Conservation (phyloP, 257 asterid species). For the Fraxinus excelsior region DNA sequence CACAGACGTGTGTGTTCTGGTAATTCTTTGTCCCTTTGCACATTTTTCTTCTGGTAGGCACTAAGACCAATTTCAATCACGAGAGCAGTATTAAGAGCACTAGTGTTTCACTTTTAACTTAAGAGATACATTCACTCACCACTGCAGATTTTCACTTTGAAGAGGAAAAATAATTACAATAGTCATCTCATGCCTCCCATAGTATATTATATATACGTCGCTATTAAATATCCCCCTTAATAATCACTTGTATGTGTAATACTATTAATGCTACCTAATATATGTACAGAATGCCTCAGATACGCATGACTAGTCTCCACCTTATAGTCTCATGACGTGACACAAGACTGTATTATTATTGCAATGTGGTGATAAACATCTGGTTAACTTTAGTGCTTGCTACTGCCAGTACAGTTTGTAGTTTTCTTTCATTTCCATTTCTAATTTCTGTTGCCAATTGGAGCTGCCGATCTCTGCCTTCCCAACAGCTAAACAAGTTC, state of each 20-base stretch:
- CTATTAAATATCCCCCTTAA: background rate
- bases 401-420: background rate
- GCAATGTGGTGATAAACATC: background rate
- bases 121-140: background rate
- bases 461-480: background rate
- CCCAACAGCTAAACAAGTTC: background rate
- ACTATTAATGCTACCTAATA: background rate
- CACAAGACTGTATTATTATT: background rate
- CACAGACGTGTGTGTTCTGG: slow-evolving; percentile 73
- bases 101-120: background rate
- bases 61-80: background rate
- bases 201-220: too few relatives aligned
- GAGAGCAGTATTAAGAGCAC: too few relatives aligned
- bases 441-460: background rate
- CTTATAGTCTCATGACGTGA: background rate
- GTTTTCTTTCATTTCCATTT: background rate
- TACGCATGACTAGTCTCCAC: background rate
- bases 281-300: background rate
- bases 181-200: background rate
- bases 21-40: slow-evolving; percentile 31
- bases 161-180: background rate
- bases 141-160: background rate
- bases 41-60: background rate
- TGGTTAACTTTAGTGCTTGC: background rate
- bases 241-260: background rate